These are phyloP conservation scores for Nicotiana knightiana DNA, from an alignment of 257 asterid species.

Conservation along the genomic window DNA sequence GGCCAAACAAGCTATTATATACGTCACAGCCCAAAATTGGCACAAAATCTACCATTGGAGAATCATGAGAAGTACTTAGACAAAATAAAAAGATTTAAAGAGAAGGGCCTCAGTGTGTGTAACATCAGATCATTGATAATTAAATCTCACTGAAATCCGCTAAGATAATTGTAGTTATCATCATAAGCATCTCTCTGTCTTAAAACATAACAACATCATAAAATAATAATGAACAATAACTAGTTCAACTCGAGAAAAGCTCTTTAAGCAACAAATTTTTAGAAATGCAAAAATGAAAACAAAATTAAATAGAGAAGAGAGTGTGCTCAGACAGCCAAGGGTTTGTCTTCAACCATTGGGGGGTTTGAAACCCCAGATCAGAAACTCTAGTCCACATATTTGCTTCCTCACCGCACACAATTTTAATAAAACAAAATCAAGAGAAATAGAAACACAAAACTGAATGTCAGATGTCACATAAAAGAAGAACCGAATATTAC, in stretches of 20 bases:
- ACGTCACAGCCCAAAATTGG: too few species aligned
- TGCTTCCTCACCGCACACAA: constrained; percentile 42
- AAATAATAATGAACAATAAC: too few species aligned
- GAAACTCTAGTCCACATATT: constrained; percentile 62
- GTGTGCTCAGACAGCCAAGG: constrained; percentile 71
- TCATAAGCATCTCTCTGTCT: constrained; percentile 26
- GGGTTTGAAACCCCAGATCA: constrained; percentile 24
- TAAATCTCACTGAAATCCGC: constrained; percentile 68
- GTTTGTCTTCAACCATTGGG: constrained; percentile 43
- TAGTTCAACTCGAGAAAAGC: too few species aligned
- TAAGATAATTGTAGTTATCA: constrained; percentile 43
- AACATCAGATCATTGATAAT: constrained; percentile 55
- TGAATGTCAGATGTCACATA: too few species aligned
- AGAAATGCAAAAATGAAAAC: neutral
- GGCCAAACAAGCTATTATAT: too few species aligned
- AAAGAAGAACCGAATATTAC: too few species aligned
- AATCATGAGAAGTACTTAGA: too few species aligned
- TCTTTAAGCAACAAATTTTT: too few species aligned
- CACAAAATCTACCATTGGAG: too few species aligned
- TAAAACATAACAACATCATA: neutral
- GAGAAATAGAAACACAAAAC: too few species aligned
- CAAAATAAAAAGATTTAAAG: too few species aligned
- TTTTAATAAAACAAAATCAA: neutral
- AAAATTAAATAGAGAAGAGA: too few species aligned
- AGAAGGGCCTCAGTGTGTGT: constrained; percentile 58